Base-by-base conservation (phyloP, 2,329 filamentous ascomycete genomes). In the Zelopaecilomyces penicillatus region DNA sequence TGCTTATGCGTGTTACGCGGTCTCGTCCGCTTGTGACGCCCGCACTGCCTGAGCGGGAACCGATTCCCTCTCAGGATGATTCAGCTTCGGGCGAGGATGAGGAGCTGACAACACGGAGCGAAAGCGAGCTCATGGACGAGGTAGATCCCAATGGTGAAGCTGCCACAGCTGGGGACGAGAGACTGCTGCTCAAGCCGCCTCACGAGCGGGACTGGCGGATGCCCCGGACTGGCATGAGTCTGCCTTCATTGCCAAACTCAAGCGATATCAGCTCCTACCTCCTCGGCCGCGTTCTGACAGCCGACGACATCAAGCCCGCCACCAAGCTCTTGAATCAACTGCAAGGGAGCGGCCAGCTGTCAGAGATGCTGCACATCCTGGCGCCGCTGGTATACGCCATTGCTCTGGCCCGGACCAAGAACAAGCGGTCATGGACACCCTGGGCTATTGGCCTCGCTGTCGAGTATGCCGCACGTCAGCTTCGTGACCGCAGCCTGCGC, bases 271-370 rank as follows among this genome's bases (percentile, higher is more conserved):
- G 87, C 41, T 80, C 79, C 37, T 98, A 95, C 64, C 78, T 98
- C 4, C 79, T 95, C 27, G 83, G 85, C 31, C 90, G 94, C 53
- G 91, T 97, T 9, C 75, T 98, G 39, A 95, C 88, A 0, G 88
- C 93, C 6, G 93, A 98, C 66, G 93, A 97, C 61, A 93, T 98
- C 70, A 96, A 95, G 63, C 87, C 91, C 0, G 87, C 93, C 0
- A 83, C 85, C 32, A 83, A 85, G 43, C 76, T 98, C 5, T 73
- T 97, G n/a, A 90, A 94, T 60, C 81, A 81, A 32, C 76, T 93
- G 1, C 83, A 85, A 50, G 89, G 89, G 8, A 66, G 71, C 3
- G 75, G 75, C 1, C 87, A 90, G 54, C 69, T 87, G 1, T 90
- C 91, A 4, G 93, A 98, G 68, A 70, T 90, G n/a, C 70, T 98